Conservation (phyloP, 2,329 filamentous ascomycete species). For the Aspergillus hiratsukae region DNA sequence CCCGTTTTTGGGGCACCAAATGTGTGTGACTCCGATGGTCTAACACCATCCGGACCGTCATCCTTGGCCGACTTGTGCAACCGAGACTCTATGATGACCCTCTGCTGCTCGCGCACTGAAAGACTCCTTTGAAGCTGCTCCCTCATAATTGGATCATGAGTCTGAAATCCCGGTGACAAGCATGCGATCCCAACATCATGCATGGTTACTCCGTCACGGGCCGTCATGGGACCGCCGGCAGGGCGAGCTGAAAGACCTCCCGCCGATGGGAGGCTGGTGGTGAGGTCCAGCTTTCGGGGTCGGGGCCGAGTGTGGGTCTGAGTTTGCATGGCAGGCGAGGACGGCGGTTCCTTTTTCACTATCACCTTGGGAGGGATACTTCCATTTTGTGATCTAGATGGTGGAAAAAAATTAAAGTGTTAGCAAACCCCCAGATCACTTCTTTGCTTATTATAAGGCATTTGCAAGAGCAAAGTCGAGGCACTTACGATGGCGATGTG, state of each 20-base stretch:
- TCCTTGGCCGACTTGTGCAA: conserved; percentile 83
- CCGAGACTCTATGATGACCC: conserved; percentile 88
- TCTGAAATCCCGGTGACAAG: conserved; percentile 91
- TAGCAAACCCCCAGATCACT: conserved; percentile 5
- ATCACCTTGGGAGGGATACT: conserved; percentile 70
- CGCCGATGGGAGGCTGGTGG: conserved; percentile 41
- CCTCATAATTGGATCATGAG: conserved; percentile 93
- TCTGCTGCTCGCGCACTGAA: conserved; percentile 87
- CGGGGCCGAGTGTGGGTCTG: conserved; percentile 50
- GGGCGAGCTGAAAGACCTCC: conserved; percentile 60
- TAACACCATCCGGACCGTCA: conserved; percentile 58
- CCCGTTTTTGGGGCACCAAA: conserved; percentile 36
- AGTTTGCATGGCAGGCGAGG: conserved; percentile 71
- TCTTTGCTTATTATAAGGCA: not conserved
- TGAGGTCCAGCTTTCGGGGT: conserved; percentile 44
- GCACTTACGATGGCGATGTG: conserved; percentile 47
- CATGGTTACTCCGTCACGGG: conserved; percentile 73
- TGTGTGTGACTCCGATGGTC: conserved; percentile 48
- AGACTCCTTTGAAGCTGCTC: conserved; percentile 92
- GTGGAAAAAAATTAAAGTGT: conserved; percentile 4
- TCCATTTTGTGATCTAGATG: conserved; percentile 37
- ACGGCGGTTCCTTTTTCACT: conserved; percentile 88
- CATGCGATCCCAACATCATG: conserved; percentile 93
- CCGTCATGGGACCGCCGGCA: conserved; percentile 64
- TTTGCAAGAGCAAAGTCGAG: not conserved